Conservation (phyloP, 2,329 filamentous ascomycete genomes). For the Phialophora verrucosa region DNA sequence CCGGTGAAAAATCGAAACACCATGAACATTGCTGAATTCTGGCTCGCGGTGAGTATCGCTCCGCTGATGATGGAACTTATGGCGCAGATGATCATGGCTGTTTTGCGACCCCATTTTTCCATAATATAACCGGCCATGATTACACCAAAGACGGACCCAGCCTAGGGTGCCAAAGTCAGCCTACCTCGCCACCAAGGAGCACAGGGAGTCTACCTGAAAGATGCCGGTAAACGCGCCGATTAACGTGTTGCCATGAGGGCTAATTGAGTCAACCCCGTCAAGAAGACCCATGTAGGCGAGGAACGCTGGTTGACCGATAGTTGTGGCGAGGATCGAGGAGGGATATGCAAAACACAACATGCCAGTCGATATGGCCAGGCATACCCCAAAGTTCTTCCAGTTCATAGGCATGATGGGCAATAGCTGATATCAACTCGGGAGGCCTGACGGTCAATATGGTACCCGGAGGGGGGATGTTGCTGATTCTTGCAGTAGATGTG, state of each 20-base stretch:
- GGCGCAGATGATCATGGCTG: constrained; percentile 49
- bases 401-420: too few species aligned
- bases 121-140: constrained; percentile 39
- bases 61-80: constrained; percentile 30
- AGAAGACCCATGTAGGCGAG: constrained; percentile 43
- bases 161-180: constrained; percentile 24
- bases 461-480: too few species aligned
- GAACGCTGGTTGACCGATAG: constrained; percentile 50
- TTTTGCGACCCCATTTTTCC: constrained; percentile 58
- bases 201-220: not conserved
- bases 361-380: constrained; percentile 29
- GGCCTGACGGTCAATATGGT: too few species aligned
- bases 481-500: too few species aligned
- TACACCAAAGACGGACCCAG: constrained; percentile 30
- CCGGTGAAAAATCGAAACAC: constrained; percentile 29
- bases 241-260: constrained; percentile 14
- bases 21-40: constrained; percentile 30
- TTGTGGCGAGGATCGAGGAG: constrained; percentile 28
- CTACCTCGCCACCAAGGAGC: too few species aligned
- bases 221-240: not conserved
- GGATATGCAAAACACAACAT: constrained; percentile 31
- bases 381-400: constrained; percentile 33
- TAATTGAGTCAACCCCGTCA: too few species aligned
- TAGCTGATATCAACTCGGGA: too few species aligned
- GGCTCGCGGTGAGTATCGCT: constrained; percentile 23